phyloP scores from a whole-genome alignment of 176 grass and related monocot species.

The Cenchrus purpureus region DNA sequence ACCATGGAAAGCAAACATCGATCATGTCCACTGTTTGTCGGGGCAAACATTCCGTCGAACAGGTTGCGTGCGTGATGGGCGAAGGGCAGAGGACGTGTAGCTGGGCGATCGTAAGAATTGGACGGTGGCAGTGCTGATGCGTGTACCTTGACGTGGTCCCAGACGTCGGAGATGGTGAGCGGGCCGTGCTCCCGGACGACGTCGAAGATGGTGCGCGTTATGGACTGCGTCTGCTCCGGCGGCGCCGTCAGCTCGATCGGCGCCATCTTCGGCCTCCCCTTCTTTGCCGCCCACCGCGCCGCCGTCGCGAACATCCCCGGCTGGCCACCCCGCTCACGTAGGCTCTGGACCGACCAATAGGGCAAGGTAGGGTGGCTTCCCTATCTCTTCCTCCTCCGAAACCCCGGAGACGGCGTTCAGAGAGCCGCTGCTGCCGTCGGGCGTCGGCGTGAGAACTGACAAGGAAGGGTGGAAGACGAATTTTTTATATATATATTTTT shows the following conservation, averaged over 20 bases:
- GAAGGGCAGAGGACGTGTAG: no score
- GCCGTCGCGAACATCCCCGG: slow-evolving; percentile 63
- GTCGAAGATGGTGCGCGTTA: slow-evolving; percentile 87
- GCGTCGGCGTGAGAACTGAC: no score
- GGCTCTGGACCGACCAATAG: no score
- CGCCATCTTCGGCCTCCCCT: slow-evolving; percentile 91
- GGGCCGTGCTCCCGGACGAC: slow-evolving; percentile 86
- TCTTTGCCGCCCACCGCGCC: slow-evolving; percentile 73
- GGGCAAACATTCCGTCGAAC: slow-evolving; percentile 38
- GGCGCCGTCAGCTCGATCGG: slow-evolving; percentile 73
- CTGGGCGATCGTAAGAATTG: no score
- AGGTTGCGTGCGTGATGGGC: not conserved
- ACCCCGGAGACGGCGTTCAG: no score
- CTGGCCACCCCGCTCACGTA: not conserved
- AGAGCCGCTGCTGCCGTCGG: no score
- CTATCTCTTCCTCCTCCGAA: no score
- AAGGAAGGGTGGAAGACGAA: no score
- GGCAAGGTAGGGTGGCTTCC: no score
- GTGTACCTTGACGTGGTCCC: slow-evolving; percentile 83
- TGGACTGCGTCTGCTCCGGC: slow-evolving; percentile 84
- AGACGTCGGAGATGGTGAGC: slow-evolving; percentile 84
- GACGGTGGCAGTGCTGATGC: no score
- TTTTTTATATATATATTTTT: no score
- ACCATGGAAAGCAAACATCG: not conserved
- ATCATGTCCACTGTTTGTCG: not conserved